Conservation (phyloP, 345 rosid species). For the Corchorus olitorius region DNA sequence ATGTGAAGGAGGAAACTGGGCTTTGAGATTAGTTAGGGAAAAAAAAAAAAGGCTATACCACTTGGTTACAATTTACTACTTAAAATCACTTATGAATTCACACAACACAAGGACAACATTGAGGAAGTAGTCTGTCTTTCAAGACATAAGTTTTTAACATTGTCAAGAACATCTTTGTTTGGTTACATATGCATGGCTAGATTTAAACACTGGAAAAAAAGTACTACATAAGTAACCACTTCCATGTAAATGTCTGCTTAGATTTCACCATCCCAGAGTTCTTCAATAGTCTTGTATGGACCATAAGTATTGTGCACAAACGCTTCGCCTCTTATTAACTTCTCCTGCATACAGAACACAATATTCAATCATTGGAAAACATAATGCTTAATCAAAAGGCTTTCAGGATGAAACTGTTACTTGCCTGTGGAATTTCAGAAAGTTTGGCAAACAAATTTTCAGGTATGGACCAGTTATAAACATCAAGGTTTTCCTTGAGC, state of each 20-base stretch:
- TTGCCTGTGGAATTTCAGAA: conserved; percentile 52
- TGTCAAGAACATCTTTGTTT: background rate
- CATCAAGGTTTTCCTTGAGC: conserved; percentile 43
- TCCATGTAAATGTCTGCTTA: background rate
- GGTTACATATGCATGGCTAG: background rate
- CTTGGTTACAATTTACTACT: no score
- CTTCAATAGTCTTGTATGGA: conserved; percentile 28
- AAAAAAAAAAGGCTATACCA: no score
- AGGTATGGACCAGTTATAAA: conserved; percentile 34
- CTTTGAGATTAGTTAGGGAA: no score
- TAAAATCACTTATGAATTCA: no score
- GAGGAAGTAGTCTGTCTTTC: background rate
- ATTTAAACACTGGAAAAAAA: background rate
- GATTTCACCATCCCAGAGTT: conserved; percentile 32
- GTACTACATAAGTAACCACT: background rate
- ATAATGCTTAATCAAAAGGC: no score
- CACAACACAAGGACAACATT: no score
- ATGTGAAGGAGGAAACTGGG: no score
- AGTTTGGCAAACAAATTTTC: conserved; percentile 30
- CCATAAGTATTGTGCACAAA: conserved; percentile 42
- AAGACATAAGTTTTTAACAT: background rate
- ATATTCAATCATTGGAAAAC: no score
- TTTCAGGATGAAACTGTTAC: conserved; percentile 6
- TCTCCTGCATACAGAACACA: conserved; percentile 37
- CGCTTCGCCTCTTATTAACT: conserved; percentile 31